Conservation (phyloP, 371 early-diverging fungal species). For the Cokeromyces recurvatus region DNA sequence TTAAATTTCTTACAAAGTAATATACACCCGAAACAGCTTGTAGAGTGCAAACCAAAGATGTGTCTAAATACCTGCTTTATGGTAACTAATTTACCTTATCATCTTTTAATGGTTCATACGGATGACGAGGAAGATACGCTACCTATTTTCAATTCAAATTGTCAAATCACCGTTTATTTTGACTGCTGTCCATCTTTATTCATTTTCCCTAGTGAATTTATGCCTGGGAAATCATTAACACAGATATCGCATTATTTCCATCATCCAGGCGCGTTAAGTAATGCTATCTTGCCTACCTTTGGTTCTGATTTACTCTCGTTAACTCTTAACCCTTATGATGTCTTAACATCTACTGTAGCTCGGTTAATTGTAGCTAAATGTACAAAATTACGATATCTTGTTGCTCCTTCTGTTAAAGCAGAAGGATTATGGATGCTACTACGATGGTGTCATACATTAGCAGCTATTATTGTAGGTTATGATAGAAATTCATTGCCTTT, state of each 20-base stretch:
- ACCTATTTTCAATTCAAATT: too few species aligned
- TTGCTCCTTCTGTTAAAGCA: conserved; percentile 35
- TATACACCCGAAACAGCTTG: conserved; percentile 16
- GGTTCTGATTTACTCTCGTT: conserved; percentile 35
- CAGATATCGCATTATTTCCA: conserved; percentile 43
- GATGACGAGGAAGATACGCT: too few species aligned
- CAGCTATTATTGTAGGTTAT: conserved; percentile 31
- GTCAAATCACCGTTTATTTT: too few species aligned
- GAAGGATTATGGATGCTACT: conserved; percentile 46
- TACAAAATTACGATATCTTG: conserved; percentile 35
- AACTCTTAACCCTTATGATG: conserved; percentile 36
- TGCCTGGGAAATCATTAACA: conserved; percentile 20
- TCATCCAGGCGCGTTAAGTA: conserved; percentile 40
- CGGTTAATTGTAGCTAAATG: conserved; percentile 32
- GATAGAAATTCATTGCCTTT: conserved; percentile 8
- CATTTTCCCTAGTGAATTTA: conserved; percentile 29
- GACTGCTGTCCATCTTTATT: conserved; percentile 38
- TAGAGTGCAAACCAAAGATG: conserved; percentile 4
- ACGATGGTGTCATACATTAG: conserved; percentile 36
- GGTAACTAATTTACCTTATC: too few species aligned
- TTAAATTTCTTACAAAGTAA: conserved; percentile 31
- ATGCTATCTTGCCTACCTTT: conserved; percentile 42
- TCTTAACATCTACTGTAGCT: conserved; percentile 30
- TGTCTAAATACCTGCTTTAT: conserved; percentile 24
- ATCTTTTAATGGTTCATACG: neutral